phyloP scores from a whole-genome alignment of 2,329 filamentous ascomycete species.

The Venturia aucupariae region DNA sequence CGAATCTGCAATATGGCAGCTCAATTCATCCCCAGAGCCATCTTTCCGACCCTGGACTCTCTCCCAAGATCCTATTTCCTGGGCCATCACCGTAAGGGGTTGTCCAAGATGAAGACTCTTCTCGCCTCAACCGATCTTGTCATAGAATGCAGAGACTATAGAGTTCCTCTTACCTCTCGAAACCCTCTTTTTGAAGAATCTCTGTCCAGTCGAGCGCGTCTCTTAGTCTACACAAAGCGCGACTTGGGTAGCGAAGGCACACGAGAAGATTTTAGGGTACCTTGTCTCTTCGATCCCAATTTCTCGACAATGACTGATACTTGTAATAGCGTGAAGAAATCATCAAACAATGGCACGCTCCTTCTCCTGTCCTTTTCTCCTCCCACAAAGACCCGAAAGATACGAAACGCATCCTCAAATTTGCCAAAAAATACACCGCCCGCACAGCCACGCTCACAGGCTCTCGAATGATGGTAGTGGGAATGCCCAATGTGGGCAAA shows the following conservation, averaged over 20 bases:
- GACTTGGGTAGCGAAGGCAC: conserved; percentile 54
- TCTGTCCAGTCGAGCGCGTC: conserved; percentile 60
- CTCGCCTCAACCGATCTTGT: conserved; percentile 77
- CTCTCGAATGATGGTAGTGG: conserved; percentile 78
- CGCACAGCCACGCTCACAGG: conserved; percentile 58
- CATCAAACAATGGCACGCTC: conserved; percentile 44
- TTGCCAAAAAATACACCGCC: conserved; percentile 43
- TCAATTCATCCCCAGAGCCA: conserved; percentile 62
- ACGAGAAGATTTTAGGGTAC: conserved; percentile 34
- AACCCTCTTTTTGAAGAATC: conserved; percentile 82
- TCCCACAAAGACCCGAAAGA: conserved; percentile 39
- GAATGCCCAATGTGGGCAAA: conserved; percentile 97
- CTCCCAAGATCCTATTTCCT: conserved; percentile 89
- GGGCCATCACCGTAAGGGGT: conserved; percentile 78
- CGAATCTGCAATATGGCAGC: conserved; percentile 22
- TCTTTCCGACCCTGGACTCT: conserved; percentile 63
- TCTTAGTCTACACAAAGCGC: conserved; percentile 86
- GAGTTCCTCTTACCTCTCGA: conserved; percentile 77
- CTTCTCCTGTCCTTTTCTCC: conserved; percentile 45
- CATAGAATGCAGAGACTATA: conserved; percentile 89
- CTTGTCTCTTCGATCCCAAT: neutral
- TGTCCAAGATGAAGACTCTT: conserved; percentile 72
- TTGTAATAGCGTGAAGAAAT: conserved; percentile 37
- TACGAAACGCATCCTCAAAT: conserved; percentile 38
- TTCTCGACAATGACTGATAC: neutral